Evolutionary conservation across 768 basidiomycete genomes (phyloP), one percentile per base, ranked within the genome.

Genomic region (Suillus discolor): DNA sequence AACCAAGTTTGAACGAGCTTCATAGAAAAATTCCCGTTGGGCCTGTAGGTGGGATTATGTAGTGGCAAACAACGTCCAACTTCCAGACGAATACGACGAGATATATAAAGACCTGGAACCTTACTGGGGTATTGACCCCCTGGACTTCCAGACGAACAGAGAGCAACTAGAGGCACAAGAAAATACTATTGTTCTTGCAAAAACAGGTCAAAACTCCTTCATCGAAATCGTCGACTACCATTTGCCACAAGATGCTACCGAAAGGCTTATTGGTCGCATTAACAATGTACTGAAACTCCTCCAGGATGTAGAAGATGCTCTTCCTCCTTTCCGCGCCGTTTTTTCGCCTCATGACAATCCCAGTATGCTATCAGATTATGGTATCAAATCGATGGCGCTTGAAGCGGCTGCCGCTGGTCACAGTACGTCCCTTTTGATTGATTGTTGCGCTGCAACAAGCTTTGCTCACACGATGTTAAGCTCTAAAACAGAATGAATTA

Each of bases 51-150:
- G 82, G 83, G 67, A 74, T 25, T 84, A 81, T 64, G 79, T 79
- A 7, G 72, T 75, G n/a, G 67, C 69, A 60, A 67, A 84, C 66
- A 66, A 76, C 36, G 76, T 84, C 2, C 78, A 76, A 51, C 73
- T 84, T 1, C 79, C 78, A 18, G 83, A 84, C 66, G 82, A 84
- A 63, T 84, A 84, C 57, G 82, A 84, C 70, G 80, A 82, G 66
- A 83, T 83, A 59, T 69, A 74, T 62, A 67, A 71, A 8, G 76
- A 82, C 61, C 65, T 83, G 11, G 74, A 77, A 31, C 77, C 78
- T 0, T 80, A 74, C 68, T 79, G 74, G 73, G 81, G 77, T 0
- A 69, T 83, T 57, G 68, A 73, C 41, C 79, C 79, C 0, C n/a
- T 53, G 1, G 71, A 72, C 1, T 49, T 81, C 18, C 72, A 69